A percentile compares a stretch with the other conserved stretches of the same genome.
These are phyloP conservation scores for Blastocystis sp. DNA, from an alignment of 352 stramenopile genomes.

Conservation along the genomic window DNA sequence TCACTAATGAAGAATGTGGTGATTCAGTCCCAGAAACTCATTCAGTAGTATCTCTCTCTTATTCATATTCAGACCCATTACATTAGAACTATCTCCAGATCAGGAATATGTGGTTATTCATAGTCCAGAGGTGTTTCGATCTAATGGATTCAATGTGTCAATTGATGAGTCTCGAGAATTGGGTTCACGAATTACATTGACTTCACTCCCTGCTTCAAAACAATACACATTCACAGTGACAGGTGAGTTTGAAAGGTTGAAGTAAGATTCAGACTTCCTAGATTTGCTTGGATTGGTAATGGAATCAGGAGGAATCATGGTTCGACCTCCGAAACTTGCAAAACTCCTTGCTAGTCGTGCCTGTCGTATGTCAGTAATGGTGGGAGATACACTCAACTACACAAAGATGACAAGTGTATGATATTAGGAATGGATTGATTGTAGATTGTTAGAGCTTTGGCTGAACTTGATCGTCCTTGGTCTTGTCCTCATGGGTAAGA, in stretches of 20 bases:
- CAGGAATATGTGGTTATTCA: conserved; percentile 88
- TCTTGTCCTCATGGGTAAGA: conserved; percentile 75
- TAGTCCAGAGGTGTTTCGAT: conserved; percentile 82
- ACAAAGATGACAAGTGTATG: conserved; percentile 74
- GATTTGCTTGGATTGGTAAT: conserved; percentile 72
- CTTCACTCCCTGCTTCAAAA: conserved; percentile 73
- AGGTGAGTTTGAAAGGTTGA: conserved; percentile 65
- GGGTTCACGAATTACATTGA: conserved; percentile 71
- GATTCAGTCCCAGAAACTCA: conserved; percentile 87
- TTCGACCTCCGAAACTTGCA: conserved; percentile 72
- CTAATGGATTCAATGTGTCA: conserved; percentile 84
- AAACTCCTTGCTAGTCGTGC: conserved; percentile 73
- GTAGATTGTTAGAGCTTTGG: conserved; percentile 72
- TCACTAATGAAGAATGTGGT: conserved; percentile 77
- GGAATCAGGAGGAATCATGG: conserved; percentile 69
- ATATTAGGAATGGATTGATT: background rate
- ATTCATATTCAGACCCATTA: conserved; percentile 68
- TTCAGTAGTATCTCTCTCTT: conserved; percentile 65
- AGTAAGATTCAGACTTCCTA: conserved; percentile 69
- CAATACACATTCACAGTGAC: conserved; percentile 73
- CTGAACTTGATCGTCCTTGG: conserved; percentile 72
- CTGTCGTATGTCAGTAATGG: conserved; percentile 74
- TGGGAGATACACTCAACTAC: conserved; percentile 72
- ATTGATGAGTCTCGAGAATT: conserved; percentile 68
- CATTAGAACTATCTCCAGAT: conserved; percentile 79